Evolutionary conservation across 441 rosid genomes (phyloP).

Genomic region (Adansonia rubrostipa): DNA sequence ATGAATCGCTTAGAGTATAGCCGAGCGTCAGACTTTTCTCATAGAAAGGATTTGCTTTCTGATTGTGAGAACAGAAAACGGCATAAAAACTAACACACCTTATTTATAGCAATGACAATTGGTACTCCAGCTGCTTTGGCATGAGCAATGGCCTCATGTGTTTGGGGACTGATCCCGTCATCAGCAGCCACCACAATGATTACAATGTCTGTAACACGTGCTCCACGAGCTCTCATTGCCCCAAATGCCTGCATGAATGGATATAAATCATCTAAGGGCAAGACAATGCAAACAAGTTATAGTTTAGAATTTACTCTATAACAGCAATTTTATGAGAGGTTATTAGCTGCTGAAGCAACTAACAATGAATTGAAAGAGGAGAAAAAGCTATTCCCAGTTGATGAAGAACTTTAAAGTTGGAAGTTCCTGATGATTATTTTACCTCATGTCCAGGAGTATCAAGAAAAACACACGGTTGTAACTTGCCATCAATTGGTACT

Average conservation of each 20-base stretch:
- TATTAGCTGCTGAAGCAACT: constrained; percentile 9
- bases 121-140: constrained; percentile 98
- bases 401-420: constrained; percentile 14
- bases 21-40: constrained; percentile 18
- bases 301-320: constrained; percentile 23
- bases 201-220: constrained; percentile 94
- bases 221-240: constrained; percentile 99
- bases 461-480: constrained; percentile 88
- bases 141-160: constrained; percentile 96
- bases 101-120: constrained; percentile 86
- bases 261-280: constrained; percentile 41
- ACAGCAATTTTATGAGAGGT: constrained; percentile 17
- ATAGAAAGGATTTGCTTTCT: constrained; percentile 6
- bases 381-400: constrained; percentile 26
- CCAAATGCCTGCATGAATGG: constrained; percentile 85
- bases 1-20: constrained; percentile 28
- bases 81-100: constrained; percentile 49
- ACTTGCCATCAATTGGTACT: constrained; percentile 82
- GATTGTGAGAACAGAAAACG: not conserved
- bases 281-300: constrained; percentile 24
- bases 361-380: constrained; percentile 1
- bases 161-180: constrained; percentile 99
- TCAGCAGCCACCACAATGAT: constrained; percentile 97
- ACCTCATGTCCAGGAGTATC: constrained; percentile 99
- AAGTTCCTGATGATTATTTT: constrained; percentile 22